These are phyloP conservation scores for Grifola frondosa DNA, from an alignment of 1,284 basidiomycete species.

Conservation along the genomic window DNA sequence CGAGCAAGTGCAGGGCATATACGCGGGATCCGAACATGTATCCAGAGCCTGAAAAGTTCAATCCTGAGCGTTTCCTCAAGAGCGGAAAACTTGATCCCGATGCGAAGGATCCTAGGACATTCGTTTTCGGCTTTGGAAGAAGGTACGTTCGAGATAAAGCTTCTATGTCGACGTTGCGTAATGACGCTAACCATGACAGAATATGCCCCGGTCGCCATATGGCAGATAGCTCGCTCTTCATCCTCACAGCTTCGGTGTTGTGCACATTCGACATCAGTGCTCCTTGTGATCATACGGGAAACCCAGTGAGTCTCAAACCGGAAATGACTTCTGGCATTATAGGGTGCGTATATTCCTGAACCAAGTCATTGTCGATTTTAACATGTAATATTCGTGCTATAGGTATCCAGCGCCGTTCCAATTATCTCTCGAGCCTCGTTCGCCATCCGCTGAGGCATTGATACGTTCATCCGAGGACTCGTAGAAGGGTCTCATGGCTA, in stretches of 20 bases:
- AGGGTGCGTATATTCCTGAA: too few relatives aligned
- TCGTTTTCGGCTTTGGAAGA: slow-evolving; percentile 5
- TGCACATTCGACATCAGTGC: slow-evolving; percentile 6
- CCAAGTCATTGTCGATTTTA: too few relatives aligned
- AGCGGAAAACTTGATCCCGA: slow-evolving; percentile 5
- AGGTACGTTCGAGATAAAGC: too few relatives aligned
- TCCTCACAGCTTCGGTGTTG: slow-evolving; percentile 9
- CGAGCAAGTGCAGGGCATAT: background rate
- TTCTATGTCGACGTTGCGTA: too few relatives aligned
- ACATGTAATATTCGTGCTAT: too few relatives aligned
- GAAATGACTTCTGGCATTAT: background rate
- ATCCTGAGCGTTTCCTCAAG: slow-evolving; percentile 6
- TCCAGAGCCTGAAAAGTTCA: slow-evolving; percentile 2
- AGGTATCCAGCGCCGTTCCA: too few relatives aligned
- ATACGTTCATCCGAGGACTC: too few relatives aligned
- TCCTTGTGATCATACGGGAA: background rate
- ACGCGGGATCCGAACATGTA: slow-evolving; percentile 1
- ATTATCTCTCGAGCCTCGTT: too few relatives aligned
- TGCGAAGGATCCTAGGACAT: slow-evolving; percentile 1
- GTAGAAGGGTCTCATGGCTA: too few relatives aligned
- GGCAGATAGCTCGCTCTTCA: slow-evolving; percentile 10
- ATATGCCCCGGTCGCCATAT: slow-evolving; percentile 13
- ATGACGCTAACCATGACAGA: too few relatives aligned
- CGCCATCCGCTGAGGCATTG: too few relatives aligned
- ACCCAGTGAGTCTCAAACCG: background rate